A percentile compares a stretch with the other conserved stretches of the same genome.
These are phyloP conservation scores for Phytophthora litchii DNA, from an alignment of 352 stramenopile genomes.

Conservation along the genomic window DNA sequence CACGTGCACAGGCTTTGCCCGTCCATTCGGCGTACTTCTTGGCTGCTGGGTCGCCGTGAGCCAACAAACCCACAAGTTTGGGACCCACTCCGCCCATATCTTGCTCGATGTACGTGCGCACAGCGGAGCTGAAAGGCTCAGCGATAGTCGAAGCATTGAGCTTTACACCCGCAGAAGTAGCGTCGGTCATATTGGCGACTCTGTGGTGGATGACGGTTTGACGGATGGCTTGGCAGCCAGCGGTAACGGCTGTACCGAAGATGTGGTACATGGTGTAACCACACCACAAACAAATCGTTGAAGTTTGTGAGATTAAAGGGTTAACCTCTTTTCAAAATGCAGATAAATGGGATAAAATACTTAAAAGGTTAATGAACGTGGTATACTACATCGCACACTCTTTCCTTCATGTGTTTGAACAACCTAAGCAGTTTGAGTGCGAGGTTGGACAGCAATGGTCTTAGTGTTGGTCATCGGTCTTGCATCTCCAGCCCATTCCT, in stretches of 20 bases:
- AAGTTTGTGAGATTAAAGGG: too few species aligned
- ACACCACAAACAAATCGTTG: neutral
- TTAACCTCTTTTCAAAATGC: too few species aligned
- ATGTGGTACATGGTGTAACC: conserved; percentile 7
- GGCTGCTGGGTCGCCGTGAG: conserved; percentile 94
- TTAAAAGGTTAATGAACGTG: neutral
- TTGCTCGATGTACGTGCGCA: conserved; percentile 81
- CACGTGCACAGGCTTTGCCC: conserved; percentile 92
- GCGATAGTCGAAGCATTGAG: conserved; percentile 84
- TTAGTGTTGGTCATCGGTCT: conserved; percentile 3
- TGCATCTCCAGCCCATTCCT: conserved; percentile 14
- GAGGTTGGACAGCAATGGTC: neutral
- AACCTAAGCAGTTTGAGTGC: neutral
- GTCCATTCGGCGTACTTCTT: conserved; percentile 98
- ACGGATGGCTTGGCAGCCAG: conserved; percentile 17
- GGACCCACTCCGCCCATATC: conserved; percentile 81
- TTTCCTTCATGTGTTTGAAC: too few species aligned
- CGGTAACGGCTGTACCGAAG: conserved; percentile 9
- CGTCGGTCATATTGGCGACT: conserved; percentile 20
- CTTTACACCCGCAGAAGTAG: conserved; percentile 47
- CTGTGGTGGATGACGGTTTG: conserved; percentile 6
- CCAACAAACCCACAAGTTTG: conserved; percentile 92
- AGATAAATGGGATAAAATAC: too few species aligned
- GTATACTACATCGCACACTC: neutral
- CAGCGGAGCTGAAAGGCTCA: conserved; percentile 85